Evolutionary conservation across 768 basidiomycete species (phyloP), one percentile per base, ranked within the genome.

Genomic region (Trametes coccinea): DNA sequence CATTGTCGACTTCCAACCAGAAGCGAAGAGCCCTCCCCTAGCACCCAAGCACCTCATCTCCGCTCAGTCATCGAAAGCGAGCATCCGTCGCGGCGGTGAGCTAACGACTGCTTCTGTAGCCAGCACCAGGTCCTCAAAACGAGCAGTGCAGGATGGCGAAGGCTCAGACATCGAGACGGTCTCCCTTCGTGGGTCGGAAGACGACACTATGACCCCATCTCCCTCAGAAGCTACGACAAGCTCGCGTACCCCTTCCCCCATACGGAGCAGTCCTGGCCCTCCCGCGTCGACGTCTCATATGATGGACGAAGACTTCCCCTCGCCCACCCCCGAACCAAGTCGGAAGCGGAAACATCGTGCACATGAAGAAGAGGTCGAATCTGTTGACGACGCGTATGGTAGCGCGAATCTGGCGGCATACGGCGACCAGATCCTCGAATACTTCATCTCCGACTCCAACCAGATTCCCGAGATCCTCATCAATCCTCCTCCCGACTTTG

Each of bases 361-460:
- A 33, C 70, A 69, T 14, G 80, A 82, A 64, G 80, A 82, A 37
- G 77, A 76, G 27, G 78, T 80, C 27, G 70, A 69, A 22, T 77
- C 78, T 13, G 85, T 83, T 16, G 76, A 75, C 4, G 84, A 80
- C 41, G 68, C 69, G 17, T 58, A 64, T 4, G 79, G 72, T 64
- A 84, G 82, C 27, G 61, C 65, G 3, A 74, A 74, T 51, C 77
- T 83, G 33, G 81, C 87, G 44, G 79, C 84, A n/a, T 98, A 98
- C 71, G 93, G 89, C 39, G 95, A 98, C 75, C 92, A 94, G 72
- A 94, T 99, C 61, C 81, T 99, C 67, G 96, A 98, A 77, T 98
- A 97, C 77, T 99, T 98, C 75, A 94, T 99, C 67, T 96, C 96
- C 47, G 97, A 99, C 75, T 92, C 94, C 43, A 90, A 91, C 63